These are phyloP conservation scores for Termitomyces sp. DNA, from an alignment of 768 basidiomycete genomes.

Conservation along the genomic window DNA sequence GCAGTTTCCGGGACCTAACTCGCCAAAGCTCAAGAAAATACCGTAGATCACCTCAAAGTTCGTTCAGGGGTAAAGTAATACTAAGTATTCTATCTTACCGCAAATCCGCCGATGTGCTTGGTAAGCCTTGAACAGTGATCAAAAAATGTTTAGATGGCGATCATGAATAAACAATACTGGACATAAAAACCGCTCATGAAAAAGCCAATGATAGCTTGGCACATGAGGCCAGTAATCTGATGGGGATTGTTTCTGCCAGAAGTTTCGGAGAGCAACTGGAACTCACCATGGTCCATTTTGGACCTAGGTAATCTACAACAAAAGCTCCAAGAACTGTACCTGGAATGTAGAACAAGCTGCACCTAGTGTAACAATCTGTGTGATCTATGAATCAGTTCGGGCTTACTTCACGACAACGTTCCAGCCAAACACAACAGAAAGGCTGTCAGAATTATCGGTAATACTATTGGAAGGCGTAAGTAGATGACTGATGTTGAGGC, in stretches of 20 bases:
- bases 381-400: neutral
- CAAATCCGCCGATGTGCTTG: conserved; percentile 66
- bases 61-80: neutral
- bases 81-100: conserved; percentile 34
- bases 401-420: conserved; percentile 76
- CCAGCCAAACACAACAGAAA: conserved; percentile 77
- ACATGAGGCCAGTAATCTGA: conserved; percentile 62
- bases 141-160: neutral
- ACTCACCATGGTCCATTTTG: conserved; percentile 68
- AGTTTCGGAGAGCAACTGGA: neutral
- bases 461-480: conserved; percentile 36
- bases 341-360: conserved; percentile 34
- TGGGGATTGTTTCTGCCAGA: neutral
- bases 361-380: conserved; percentile 7
- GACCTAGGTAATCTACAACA: conserved; percentile 67
- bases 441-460: conserved; percentile 43
- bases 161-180: conserved; percentile 25
- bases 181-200: conserved; percentile 83
- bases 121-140: conserved; percentile 36
- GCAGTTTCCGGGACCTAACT: conserved; percentile 85
- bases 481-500: neutral
- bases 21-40: conserved; percentile 86
- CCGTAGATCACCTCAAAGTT: conserved; percentile 70
- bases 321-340: conserved; percentile 70
- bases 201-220: conserved; percentile 76